Conservation (phyloP, 768 basidiomycete species). For the Boletus barrowsii region DNA sequence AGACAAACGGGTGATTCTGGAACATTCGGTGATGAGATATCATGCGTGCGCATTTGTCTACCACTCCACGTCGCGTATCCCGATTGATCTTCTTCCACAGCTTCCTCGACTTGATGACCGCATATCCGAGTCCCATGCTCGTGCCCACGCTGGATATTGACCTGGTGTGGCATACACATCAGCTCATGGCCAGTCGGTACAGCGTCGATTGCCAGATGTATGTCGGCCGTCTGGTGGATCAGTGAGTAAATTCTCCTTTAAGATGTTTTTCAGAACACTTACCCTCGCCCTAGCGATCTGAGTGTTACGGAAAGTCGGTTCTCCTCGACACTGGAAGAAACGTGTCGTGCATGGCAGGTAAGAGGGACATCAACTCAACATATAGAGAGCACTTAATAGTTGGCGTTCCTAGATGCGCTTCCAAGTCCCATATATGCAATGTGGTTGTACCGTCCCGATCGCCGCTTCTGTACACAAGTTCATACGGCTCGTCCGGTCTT, state of each 20-base stretch:
- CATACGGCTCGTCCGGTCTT: slow-evolving; percentile 30
- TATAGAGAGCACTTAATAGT: not conserved
- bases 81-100: slow-evolving; percentile 16
- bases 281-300: slow-evolving; percentile 39
- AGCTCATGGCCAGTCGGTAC: slow-evolving; percentile 51
- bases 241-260: slow-evolving; percentile 38
- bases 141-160: slow-evolving; percentile 75
- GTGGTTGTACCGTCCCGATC: slow-evolving; percentile 54
- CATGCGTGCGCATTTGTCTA: slow-evolving; percentile 44
- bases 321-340: slow-evolving; percentile 46
- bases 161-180: slow-evolving; percentile 74
- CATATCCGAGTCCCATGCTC: slow-evolving; percentile 40
- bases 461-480: slow-evolving; percentile 44
- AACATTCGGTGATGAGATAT: slow-evolving; percentile 53
- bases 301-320: slow-evolving; percentile 46
- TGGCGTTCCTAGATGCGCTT: slow-evolving; percentile 37
- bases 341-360: slow-evolving; percentile 52
- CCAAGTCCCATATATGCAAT: slow-evolving; percentile 51
- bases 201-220: slow-evolving; percentile 39
- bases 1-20: slow-evolving; percentile 39
- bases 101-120: slow-evolving; percentile 56
- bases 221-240: slow-evolving; percentile 49
- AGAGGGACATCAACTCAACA: not conserved
- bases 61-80: too few species aligned
- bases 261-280: not conserved